Conservation (phyloP, 2,329 filamentous ascomycete genomes). For the Trichothecium sympodiale region DNA sequence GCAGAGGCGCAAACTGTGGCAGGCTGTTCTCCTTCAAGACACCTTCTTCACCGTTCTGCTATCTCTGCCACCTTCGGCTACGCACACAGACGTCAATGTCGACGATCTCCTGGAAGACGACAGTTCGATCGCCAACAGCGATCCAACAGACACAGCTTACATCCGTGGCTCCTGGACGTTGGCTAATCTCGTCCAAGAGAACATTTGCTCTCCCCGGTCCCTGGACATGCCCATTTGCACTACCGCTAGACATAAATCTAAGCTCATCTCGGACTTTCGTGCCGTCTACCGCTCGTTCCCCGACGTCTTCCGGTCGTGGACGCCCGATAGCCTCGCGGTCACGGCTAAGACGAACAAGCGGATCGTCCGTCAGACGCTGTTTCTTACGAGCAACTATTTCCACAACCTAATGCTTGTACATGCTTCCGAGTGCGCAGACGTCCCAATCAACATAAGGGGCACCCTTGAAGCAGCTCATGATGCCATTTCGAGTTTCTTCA, state of each 20-base stretch:
- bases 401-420: constrained; percentile 75
- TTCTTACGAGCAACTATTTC: constrained; percentile 72
- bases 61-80: constrained; percentile 66
- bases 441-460: constrained; percentile 54
- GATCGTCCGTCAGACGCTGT: constrained; percentile 62
- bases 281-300: constrained; percentile 65
- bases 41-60: constrained; percentile 71
- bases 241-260: constrained; percentile 57
- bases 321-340: constrained; percentile 45
- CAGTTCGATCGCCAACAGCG: constrained; percentile 42
- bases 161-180: constrained; percentile 69
- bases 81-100: constrained; percentile 68
- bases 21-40: constrained; percentile 70
- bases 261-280: constrained; percentile 58
- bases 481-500: constrained; percentile 63
- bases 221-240: constrained; percentile 62
- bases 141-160: constrained; percentile 58
- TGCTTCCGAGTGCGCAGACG: constrained; percentile 54
- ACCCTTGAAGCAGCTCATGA: constrained; percentile 68
- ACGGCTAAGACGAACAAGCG: constrained; percentile 51
- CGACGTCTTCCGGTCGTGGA: constrained; percentile 56
- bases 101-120: constrained; percentile 60
- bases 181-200: constrained; percentile 67
- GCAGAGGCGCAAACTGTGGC: constrained; percentile 69
- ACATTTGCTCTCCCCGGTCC: constrained; percentile 63